These are phyloP conservation scores for Nymphaea thermarum DNA, from an alignment of 164 flowering plant genomes.

Conservation along the genomic window DNA sequence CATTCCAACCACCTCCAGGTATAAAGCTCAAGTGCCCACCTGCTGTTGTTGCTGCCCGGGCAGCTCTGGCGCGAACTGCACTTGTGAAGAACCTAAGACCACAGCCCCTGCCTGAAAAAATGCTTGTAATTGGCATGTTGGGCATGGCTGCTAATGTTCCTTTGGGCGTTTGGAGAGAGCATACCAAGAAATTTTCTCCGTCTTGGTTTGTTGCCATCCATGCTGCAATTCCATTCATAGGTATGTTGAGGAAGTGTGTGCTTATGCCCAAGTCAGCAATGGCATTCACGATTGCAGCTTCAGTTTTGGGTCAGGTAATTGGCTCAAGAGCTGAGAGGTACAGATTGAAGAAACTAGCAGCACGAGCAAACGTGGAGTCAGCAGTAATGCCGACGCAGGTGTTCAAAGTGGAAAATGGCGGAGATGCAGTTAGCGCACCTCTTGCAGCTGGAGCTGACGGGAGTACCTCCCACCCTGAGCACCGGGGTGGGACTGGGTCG, in stretches of 20 bases:
- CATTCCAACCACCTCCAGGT: constrained; percentile 69
- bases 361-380: not conserved
- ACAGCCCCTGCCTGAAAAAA: constrained; percentile 71
- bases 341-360: constrained; percentile 33
- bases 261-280: constrained; percentile 96
- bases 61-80: constrained; percentile 78
- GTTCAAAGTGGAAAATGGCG: not conserved
- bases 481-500: not conserved
- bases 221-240: constrained; percentile 93
- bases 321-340: constrained; percentile 91
- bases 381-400: not conserved
- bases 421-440: not conserved
- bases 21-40: constrained; percentile 77
- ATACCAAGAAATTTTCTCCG: constrained; percentile 75
- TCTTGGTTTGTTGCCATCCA: constrained; percentile 87
- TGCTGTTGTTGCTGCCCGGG: constrained; percentile 83
- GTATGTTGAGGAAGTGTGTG: constrained; percentile 77
- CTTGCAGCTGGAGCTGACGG: not conserved
- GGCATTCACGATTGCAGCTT: constrained; percentile 95
- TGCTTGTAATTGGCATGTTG: constrained; percentile 69
- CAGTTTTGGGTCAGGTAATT: constrained; percentile 82
- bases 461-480: not conserved
- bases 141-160: constrained; percentile 98
- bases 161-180: constrained; percentile 86
- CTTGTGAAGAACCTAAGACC: constrained; percentile 82